These are phyloP conservation scores for Gossypium mustelinum DNA, from an alignment of 345 rosid genomes.

Conservation along the genomic window DNA sequence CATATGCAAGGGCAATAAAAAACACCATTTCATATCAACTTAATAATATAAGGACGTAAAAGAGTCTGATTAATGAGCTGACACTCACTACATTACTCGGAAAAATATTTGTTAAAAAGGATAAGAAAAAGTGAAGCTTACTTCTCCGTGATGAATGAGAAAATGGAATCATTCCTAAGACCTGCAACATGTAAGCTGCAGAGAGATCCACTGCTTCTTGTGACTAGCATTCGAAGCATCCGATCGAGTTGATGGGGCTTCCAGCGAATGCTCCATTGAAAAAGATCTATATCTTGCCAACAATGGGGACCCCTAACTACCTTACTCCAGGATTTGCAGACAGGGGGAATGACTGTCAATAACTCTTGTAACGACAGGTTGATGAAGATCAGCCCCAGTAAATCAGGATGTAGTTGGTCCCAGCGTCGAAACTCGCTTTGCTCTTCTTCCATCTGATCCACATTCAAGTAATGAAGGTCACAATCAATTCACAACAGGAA, in stretches of 20 bases:
- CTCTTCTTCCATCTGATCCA: no score
- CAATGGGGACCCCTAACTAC: slow-evolving; percentile 80
- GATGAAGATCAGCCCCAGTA: slow-evolving; percentile 71
- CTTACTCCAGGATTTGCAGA: slow-evolving; percentile 84
- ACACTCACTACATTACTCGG: no score
- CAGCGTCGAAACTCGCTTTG: slow-evolving; percentile 26
- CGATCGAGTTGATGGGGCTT: slow-evolving; percentile 44
- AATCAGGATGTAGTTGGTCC: slow-evolving; percentile 86
- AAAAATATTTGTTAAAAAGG: neutral
- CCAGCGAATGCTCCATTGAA: slow-evolving; percentile 60
- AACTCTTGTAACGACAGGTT: slow-evolving; percentile 60
- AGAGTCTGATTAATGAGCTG: no score
- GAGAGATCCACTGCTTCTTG: slow-evolving; percentile 67
- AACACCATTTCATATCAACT: slow-evolving; percentile 9
- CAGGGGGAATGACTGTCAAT: slow-evolving; percentile 70
- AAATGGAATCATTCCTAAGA: slow-evolving; percentile 43
- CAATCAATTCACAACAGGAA: no score
- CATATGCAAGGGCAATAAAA: slow-evolving; percentile 23
- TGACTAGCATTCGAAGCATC: slow-evolving; percentile 70
- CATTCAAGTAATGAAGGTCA: no score
- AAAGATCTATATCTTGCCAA: slow-evolving; percentile 90
- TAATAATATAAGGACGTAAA: no score
- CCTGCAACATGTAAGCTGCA: slow-evolving; percentile 62
- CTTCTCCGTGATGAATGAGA: slow-evolving; percentile 75
- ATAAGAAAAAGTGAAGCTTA: slow-evolving; percentile 32